Percentiles rank a stretch among this genome's conserved stretches.
Evolutionary conservation across 768 basidiomycete species (phyloP).

Genomic region (Auricularia cornea): DNA sequence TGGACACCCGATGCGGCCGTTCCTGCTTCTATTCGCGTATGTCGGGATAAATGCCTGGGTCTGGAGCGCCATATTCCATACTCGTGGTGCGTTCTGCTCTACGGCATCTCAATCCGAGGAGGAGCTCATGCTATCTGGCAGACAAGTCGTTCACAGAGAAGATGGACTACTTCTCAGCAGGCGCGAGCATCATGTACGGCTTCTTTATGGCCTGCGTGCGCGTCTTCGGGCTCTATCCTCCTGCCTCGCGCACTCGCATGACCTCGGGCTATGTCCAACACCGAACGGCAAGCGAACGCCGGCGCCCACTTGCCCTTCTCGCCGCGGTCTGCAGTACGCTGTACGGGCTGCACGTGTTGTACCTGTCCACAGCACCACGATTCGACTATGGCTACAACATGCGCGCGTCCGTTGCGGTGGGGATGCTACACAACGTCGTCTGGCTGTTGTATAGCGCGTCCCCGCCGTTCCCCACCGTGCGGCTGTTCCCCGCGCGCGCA

Average conservation of each 20-base stretch:
- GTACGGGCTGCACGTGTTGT: conserved; percentile 67
- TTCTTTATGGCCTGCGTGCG: conserved; percentile 75
- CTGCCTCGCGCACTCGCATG: conserved; percentile 19
- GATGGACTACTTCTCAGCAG: conserved; percentile 93
- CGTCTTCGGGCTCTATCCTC: conserved; percentile 60
- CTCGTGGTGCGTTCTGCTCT: conserved; percentile 46
- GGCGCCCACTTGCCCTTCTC: conserved; percentile 16
- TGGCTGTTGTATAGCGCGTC: conserved; percentile 57
- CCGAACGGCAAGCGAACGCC: conserved; percentile 16
- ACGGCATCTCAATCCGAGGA: not conserved
- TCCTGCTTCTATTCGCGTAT: conserved; percentile 54
- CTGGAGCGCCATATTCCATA: conserved; percentile 89
- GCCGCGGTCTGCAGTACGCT: conserved; percentile 33
- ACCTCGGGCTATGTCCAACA: conserved; percentile 9
- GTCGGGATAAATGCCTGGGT: conserved; percentile 85
- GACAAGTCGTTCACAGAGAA: conserved; percentile 75
- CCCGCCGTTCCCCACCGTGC: conserved; percentile 32
- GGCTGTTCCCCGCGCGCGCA: conserved; percentile 44
- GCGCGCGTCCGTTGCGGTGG: conserved; percentile 68
- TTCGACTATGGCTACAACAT: conserved; percentile 97
- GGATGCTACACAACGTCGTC: conserved; percentile 66
- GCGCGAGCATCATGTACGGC: conserved; percentile 69
- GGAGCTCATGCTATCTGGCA: conserved; percentile 29
- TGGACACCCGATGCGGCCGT: conserved; percentile 59
- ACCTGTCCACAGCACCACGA: conserved; percentile 63